phyloP scores from a whole-genome alignment of 73 alveolate genomes.

The Blepharisma stoltei region DNA sequence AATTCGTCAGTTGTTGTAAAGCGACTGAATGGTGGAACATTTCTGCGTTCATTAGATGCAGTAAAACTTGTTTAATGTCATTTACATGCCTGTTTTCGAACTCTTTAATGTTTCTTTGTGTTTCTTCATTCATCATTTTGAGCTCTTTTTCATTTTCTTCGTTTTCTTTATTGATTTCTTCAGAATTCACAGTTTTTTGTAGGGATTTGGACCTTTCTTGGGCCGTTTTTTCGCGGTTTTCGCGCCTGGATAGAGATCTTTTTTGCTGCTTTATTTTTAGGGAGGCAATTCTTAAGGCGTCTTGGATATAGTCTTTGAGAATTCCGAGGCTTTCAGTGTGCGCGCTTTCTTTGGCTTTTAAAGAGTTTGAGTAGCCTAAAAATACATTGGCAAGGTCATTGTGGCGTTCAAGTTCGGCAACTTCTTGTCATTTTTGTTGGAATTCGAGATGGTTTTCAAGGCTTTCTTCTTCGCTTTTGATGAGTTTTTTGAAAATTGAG shows the following conservation, averaged over 20 bases:
- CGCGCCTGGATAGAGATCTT: conserved; percentile 19
- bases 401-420: not conserved
- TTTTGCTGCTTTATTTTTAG: conserved; percentile 14
- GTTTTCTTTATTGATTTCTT: too few species aligned
- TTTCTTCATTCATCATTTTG: not conserved
- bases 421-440: not conserved
- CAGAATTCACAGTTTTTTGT: too few species aligned
- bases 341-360: not conserved
- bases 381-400: not conserved
- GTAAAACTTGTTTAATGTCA: conserved; percentile 2
- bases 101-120: not conserved
- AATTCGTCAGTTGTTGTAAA: too few species aligned
- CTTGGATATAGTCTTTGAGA: not conserved
- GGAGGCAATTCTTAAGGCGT: not conserved
- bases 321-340: not conserved
- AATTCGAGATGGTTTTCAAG: not conserved
- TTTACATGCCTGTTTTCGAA: not conserved
- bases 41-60: conserved; percentile 24
- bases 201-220: too few species aligned
- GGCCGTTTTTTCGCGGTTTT: not conserved
- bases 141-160: not conserved
- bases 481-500: conserved; percentile 20
- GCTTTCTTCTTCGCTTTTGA: not conserved
- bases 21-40: not conserved
- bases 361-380: not conserved